Percentiles rank a stretch among this genome's conserved stretches.
phyloP scores from a whole-genome alignment of 2,329 filamentous ascomycete genomes.

The Leptographium procerum region DNA sequence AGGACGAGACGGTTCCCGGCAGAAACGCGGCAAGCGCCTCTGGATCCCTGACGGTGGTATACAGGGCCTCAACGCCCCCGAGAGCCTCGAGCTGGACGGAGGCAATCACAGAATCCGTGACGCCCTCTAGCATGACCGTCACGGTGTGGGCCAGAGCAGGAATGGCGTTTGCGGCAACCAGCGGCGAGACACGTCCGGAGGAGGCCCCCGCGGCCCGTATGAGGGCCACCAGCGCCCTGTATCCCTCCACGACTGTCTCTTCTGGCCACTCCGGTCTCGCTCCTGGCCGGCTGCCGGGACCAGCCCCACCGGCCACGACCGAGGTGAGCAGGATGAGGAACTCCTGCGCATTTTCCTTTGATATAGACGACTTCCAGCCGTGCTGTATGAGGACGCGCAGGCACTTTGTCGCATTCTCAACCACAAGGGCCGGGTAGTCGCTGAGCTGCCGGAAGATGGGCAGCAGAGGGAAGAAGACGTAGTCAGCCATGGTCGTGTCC shows the following conservation, averaged over 20 bases:
- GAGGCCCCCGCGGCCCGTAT: constrained; percentile 42
- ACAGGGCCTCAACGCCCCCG: constrained; percentile 50
- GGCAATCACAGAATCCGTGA: constrained; percentile 52
- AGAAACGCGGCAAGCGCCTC: constrained; percentile 76
- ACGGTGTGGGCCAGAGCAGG: constrained; percentile 75
- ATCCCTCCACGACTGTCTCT: constrained; percentile 62
- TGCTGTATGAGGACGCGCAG: constrained; percentile 60
- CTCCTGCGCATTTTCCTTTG: constrained; percentile 66
- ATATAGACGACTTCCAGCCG: constrained; percentile 68
- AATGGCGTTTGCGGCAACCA: constrained; percentile 48
- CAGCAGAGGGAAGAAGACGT: constrained; percentile 86
- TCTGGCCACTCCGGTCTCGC: constrained; percentile 44
- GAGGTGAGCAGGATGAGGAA: constrained; percentile 77
- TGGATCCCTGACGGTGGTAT: constrained; percentile 54
- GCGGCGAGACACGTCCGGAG: constrained; percentile 21
- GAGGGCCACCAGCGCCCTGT: constrained; percentile 57
- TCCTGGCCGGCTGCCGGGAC: constrained; percentile 24
- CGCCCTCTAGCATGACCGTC: constrained; percentile 64
- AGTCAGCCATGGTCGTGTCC: constrained; percentile 80
- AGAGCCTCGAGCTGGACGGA: constrained; percentile 63
- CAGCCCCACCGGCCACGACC: constrained; percentile 62
- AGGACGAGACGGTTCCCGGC: constrained; percentile 72
- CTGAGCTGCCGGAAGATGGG: constrained; percentile 72
- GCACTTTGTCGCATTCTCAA: constrained; percentile 69
- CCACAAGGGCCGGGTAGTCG: constrained; percentile 54